These are phyloP conservation scores for Xylariaceae sp. DNA, from an alignment of 2,329 filamentous ascomycete genomes.

Conservation along the genomic window DNA sequence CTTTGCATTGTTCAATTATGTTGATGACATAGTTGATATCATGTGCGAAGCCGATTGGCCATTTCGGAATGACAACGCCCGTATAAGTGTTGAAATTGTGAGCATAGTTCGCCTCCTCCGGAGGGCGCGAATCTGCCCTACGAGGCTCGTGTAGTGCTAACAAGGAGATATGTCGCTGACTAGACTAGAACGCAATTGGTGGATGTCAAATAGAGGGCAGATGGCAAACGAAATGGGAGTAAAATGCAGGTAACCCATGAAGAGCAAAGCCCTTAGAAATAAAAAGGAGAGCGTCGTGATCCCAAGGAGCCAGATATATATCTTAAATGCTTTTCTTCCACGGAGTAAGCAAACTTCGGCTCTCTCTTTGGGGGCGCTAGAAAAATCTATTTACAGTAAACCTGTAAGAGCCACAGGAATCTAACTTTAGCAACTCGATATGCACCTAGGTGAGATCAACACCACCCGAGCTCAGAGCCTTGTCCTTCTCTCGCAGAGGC, in stretches of 20 bases:
- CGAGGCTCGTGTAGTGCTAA: neutral
- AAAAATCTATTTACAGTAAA: neutral
- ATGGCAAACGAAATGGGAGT: no score
- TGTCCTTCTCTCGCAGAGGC: no score
- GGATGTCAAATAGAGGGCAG: no score
- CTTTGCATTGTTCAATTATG: neutral
- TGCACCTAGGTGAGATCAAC: neutral
- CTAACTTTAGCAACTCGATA: neutral
- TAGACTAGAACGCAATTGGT: no score
- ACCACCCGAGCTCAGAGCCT: neutral
- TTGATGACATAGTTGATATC: neutral
- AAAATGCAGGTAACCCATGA: neutral
- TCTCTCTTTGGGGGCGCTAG: neutral
- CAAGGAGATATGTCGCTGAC: no score
- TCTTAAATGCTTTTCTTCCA: neutral
- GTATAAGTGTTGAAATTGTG: neutral
- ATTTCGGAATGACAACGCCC: neutral
- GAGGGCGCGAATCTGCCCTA: neutral
- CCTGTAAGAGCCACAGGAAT: no score
- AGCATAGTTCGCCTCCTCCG: neutral
- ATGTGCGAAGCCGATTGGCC: conserved; percentile 1
- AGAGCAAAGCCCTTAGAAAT: neutral
- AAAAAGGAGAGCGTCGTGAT: neutral
- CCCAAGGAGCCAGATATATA: neutral
- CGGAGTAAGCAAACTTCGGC: neutral